Base-by-base conservation (phyloP, 495 filamentous ascomycete genomes). In the Neurospora sp. region DNA sequence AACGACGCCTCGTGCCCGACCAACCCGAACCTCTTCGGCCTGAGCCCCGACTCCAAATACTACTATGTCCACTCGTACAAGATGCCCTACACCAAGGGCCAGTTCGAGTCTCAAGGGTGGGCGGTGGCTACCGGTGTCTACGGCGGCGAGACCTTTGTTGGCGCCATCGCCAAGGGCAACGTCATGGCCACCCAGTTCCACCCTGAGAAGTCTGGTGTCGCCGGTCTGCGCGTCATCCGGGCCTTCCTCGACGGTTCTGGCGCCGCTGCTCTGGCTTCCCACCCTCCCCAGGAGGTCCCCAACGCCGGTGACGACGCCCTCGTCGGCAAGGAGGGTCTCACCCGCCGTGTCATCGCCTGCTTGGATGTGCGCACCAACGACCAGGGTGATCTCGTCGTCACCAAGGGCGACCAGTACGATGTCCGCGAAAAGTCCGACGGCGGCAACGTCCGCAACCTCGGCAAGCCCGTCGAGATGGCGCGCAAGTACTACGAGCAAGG, bases 31-130 rank as follows among this genome's bases (percentile, higher is more conserved):
- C 77, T 98, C 42, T 97, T 92, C 79, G 94, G 92, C 54, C 81
- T 99, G 69, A 81, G 86, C 62, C 89, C 92, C 5, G 84, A 84
- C 76, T 97, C 93, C 81, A 98, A 98, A 81, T 99, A 98, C 85
- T 99, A 99, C 81, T 99, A 98, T 77, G 94, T 99, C 41, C 96
- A 99, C 82, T 94, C 93, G 1, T 99, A 97, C 78, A 95, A 94
- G 71, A 91, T 91, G 23, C 91, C 91, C 0, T 94, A 97, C 79
- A 81, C 81, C 70, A 83, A 88, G 72, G 93, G 89, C 7, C 84
- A 90, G 48, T 83, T 96, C 16, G 94, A 96, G 77, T 83, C 84
- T 73, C 87, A 91, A 18, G 96, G 93, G 4, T 98, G 96, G 94
- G 89, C 88, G 1, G 91, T 98, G 16, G 96, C 96, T 16, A 95